Percentiles rank a stretch among this genome's conserved stretches.
Conservation (phyloP, 106 monocot genomes). For the Ottelia alismoides region DNA sequence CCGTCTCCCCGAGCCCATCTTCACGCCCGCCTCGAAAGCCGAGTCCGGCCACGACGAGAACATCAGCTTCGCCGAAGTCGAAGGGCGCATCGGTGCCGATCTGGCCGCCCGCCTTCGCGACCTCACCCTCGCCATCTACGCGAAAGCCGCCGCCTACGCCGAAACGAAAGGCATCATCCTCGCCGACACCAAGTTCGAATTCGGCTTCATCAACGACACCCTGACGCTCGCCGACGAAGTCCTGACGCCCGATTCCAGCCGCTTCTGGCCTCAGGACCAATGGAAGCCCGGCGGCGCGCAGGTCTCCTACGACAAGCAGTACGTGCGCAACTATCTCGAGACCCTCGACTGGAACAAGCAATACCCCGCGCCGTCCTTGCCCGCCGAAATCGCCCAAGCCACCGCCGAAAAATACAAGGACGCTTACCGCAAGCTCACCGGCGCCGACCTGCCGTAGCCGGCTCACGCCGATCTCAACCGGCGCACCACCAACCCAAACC, state of each 20-base stretch:
- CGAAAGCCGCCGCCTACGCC: background rate
- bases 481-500: too few species aligned
- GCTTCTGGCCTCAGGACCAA: background rate
- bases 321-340: background rate
- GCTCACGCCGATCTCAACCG: too few species aligned
- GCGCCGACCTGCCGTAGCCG: too few species aligned
- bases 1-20: background rate
- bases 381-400: background rate
- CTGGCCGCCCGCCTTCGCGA: background rate
- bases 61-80: background rate
- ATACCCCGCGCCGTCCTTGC: background rate
- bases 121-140: background rate
- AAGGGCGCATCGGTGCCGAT: background rate
- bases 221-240: background rate
- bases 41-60: background rate
- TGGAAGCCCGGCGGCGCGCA: background rate
- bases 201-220: background rate
- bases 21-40: background rate
- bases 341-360: background rate
- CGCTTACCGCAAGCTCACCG: too few species aligned
- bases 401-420: background rate
- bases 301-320: background rate
- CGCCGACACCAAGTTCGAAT: too few species aligned
- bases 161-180: background rate
- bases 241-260: background rate